phyloP scores from a whole-genome alignment of 2,329 filamentous ascomycete species.

The Diplodia scrobiculata region DNA sequence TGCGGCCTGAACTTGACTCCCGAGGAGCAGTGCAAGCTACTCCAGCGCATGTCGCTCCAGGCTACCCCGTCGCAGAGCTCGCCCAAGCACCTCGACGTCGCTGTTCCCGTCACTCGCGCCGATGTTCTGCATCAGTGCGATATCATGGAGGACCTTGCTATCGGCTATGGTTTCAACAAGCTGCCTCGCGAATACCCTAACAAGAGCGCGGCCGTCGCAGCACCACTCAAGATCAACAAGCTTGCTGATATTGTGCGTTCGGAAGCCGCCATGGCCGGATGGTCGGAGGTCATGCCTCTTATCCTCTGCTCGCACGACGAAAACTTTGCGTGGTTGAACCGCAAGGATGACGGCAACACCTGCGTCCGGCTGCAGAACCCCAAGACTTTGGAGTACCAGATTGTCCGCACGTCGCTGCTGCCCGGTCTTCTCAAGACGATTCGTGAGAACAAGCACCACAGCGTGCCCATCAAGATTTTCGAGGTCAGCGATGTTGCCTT shows the following conservation, averaged over 20 bases:
- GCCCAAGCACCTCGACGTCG: constrained; percentile 72
- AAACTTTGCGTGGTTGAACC: constrained; percentile 95
- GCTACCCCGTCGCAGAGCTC: constrained; percentile 72
- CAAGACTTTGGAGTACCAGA: constrained; percentile 90
- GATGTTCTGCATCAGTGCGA: constrained; percentile 96
- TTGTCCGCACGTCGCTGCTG: constrained; percentile 82
- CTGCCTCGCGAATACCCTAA: constrained; percentile 84
- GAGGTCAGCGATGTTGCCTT: constrained; percentile 89
- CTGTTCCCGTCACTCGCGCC: constrained; percentile 83
- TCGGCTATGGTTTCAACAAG: constrained; percentile 97
- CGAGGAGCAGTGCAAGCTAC: constrained; percentile 72
- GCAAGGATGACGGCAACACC: constrained; percentile 79
- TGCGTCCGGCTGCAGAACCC: constrained; percentile 87
- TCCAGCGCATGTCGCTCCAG: constrained; percentile 86
- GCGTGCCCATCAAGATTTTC: constrained; percentile 87
- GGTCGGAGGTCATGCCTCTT: constrained; percentile 93
- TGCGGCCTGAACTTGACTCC: constrained; percentile 78
- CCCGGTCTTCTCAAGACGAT: constrained; percentile 92
- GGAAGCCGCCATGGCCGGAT: constrained; percentile 90
- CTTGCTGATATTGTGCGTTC: constrained; percentile 85
- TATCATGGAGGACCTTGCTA: constrained; percentile 97
- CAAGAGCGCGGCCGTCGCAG: constrained; percentile 81
- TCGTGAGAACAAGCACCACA: constrained; percentile 86
- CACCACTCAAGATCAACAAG: constrained; percentile 90
- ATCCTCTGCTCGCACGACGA: constrained; percentile 98